Base-by-base conservation (phyloP, 192 early-diverging fungal species). In the Pilaira anomala region DNA sequence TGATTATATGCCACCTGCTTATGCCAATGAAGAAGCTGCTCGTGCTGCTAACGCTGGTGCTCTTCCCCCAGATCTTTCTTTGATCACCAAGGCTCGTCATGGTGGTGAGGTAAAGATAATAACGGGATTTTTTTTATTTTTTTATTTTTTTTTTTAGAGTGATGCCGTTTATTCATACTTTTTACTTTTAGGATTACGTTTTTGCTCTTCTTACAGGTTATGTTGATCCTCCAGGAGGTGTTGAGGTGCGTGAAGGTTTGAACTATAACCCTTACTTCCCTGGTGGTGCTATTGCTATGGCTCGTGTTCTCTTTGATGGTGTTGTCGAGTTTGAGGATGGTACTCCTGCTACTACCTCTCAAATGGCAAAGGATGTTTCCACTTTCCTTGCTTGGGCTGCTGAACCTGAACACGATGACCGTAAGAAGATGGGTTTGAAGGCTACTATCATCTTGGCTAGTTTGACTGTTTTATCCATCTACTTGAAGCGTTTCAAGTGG, bases 191-290 rank as follows among this genome's bases (percentile, higher is more conserved):
- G 83, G 91, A 98, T 76, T 98, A 98, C 73, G 87, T 97, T 58
- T 98, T 95, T 77, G 78, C 94, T 56, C 86, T 98, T 63, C 84
- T 98, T 63, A 93, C 93, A 16, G 95, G 96, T 30, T 98, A 97
- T 80, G 80, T 85, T 65, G 94, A 97, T 63, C 85, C 96, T 42
- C 96, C 96, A 50, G 92, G 94, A 16, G 95, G 96, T 73, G 86
- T 98, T 56, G 83, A 86, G 60, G 72, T 98, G 48, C 90, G 94
- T 76, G 93, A 96, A 69, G 96, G 95, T 57, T 83, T 98, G 18
- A 92, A 97, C 87, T 98, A 94, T 85, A 98, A 98, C 87, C 92
- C 93, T 42, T 98, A 97, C 84, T 98, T 98, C 91, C 96, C 93
- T 18, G 95, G 96, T 48, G 95, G 95, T 66, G 91, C 95, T 58